A percentile compares a stretch with the other conserved stretches of the same genome.
Evolutionary conservation across 441 rosid genomes (phyloP).

Genomic region (Gossypium davidsonii): DNA sequence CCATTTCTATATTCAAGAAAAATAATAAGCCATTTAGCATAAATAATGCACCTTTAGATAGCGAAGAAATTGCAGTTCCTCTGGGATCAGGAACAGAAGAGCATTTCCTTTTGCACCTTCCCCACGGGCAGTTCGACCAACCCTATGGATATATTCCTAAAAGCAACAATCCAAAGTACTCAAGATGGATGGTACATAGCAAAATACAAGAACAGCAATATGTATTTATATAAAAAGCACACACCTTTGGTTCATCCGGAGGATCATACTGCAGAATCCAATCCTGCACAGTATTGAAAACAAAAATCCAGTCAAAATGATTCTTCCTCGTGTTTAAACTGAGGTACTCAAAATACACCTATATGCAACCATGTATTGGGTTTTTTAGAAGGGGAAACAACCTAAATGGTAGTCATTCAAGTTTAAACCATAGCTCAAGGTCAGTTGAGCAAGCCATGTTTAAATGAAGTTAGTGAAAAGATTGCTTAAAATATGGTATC

Average conservation of each 20-base stretch:
- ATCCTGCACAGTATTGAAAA: slow-evolving; percentile 44
- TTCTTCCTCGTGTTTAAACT: neutral
- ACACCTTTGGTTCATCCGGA: slow-evolving; percentile 95
- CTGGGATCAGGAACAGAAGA: slow-evolving; percentile 81
- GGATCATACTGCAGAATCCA: slow-evolving; percentile 98
- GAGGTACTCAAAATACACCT: neutral
- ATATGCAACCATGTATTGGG: neutral
- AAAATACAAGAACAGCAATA: slow-evolving; percentile 4
- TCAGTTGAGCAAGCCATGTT: no score
- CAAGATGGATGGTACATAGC: slow-evolving; percentile 5
- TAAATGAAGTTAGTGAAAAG: no score
- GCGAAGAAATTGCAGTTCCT: slow-evolving; percentile 80
- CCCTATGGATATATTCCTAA: slow-evolving; percentile 94
- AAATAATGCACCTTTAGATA: slow-evolving; percentile 61
- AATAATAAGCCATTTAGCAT: neutral
- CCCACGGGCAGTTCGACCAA: slow-evolving; percentile 98
- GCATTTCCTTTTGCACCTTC: slow-evolving; percentile 98
- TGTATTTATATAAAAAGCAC: neutral
- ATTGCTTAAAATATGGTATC: no score
- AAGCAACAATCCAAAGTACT: slow-evolving; percentile 20
- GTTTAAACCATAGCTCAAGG: neutral
- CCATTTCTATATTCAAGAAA: neutral
- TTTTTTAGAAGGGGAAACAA: neutral
- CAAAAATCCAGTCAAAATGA: neutral
- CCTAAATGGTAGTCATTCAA: neutral